Evolutionary conservation across 768 basidiomycete genomes (phyloP).

Genomic region (Amylocystis lapponica): DNA sequence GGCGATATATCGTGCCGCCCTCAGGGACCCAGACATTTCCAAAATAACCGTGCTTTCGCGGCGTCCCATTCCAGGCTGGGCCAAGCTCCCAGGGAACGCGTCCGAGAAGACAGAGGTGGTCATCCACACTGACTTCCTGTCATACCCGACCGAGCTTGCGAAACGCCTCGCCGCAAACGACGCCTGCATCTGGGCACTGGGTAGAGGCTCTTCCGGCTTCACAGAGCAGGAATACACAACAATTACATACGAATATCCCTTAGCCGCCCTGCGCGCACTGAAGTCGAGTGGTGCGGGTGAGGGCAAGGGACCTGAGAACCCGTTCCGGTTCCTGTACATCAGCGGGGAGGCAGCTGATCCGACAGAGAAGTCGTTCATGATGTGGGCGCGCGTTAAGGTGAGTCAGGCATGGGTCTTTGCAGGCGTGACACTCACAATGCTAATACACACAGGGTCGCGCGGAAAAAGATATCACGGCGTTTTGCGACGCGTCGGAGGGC

Average conservation of each 20-base stretch:
- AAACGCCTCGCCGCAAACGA: slow-evolving; percentile 26
- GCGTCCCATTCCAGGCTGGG: slow-evolving; percentile 27
- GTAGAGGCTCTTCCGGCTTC: slow-evolving; percentile 22
- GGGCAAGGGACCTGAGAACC: slow-evolving; percentile 11
- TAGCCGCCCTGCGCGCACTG: slow-evolving; percentile 25
- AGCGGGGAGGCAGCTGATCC: slow-evolving; percentile 34
- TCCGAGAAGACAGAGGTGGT: slow-evolving; percentile 24
- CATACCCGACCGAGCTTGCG: slow-evolving; percentile 25
- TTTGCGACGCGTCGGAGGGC: slow-evolving; percentile 14
- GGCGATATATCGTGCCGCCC: slow-evolving; percentile 26
- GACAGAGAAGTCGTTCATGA: slow-evolving; percentile 21
- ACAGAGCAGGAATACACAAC: slow-evolving; percentile 26
- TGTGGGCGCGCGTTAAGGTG: slow-evolving; percentile 35
- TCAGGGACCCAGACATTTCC: slow-evolving; percentile 22
- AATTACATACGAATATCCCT: slow-evolving; percentile 30
- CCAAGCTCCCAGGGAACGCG: slow-evolving; percentile 20
- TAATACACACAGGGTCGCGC: slow-evolving; percentile 28
- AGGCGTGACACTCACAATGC: too few species aligned
- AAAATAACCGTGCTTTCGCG: slow-evolving; percentile 29
- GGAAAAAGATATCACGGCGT: slow-evolving; percentile 24
- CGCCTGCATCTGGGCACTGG: slow-evolving; percentile 33
- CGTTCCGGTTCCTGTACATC: slow-evolving; percentile 34
- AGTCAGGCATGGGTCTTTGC: too few species aligned
- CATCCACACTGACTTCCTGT: slow-evolving; percentile 27
- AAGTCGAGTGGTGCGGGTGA: slow-evolving; percentile 22